These are phyloP conservation scores for Boletus hoseneyae DNA, from an alignment of 1,284 basidiomycete species.

Conservation along the genomic window DNA sequence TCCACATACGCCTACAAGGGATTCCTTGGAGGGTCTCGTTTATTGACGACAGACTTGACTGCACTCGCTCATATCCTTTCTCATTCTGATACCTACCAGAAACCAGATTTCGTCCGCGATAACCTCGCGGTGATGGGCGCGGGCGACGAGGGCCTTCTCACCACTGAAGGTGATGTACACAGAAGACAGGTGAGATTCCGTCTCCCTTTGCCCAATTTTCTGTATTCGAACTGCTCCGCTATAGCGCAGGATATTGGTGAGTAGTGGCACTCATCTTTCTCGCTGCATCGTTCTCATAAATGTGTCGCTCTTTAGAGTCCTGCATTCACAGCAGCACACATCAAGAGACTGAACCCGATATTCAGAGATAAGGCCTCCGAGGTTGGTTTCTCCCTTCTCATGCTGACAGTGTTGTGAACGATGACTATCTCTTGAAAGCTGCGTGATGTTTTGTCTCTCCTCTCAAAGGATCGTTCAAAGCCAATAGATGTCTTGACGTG, in stretches of 20 bases:
- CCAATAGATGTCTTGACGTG: constrained; percentile 58
- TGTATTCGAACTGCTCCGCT: constrained; percentile 1
- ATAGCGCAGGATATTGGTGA: constrained; percentile 42
- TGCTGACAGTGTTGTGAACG: not conserved
- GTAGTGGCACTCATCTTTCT: not conserved
- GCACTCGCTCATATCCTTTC: constrained; percentile 61
- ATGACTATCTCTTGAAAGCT: constrained; percentile 32
- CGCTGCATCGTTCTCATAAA: not conserved
- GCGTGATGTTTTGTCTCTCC: constrained; percentile 44
- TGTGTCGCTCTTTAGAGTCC: constrained; percentile 38
- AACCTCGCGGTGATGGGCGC: constrained; percentile 53
- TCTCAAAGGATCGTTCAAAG: constrained; percentile 23
- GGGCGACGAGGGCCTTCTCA: constrained; percentile 46
- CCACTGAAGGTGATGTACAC: constrained; percentile 52
- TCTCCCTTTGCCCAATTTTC: not conserved
- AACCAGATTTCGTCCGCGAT: constrained; percentile 60
- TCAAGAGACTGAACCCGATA: constrained; percentile 55
- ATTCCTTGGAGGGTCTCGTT: constrained; percentile 49
- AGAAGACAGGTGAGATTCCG: constrained; percentile 42
- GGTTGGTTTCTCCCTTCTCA: constrained; percentile 34
- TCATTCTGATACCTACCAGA: constrained; percentile 61
- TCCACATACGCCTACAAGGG: constrained; percentile 53
- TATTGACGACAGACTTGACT: constrained; percentile 58
- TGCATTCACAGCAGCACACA: constrained; percentile 54
- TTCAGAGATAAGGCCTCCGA: constrained; percentile 63